Conservation (phyloP, 164 flowering plant genomes). For the Dillenia suffruticosa region DNA sequence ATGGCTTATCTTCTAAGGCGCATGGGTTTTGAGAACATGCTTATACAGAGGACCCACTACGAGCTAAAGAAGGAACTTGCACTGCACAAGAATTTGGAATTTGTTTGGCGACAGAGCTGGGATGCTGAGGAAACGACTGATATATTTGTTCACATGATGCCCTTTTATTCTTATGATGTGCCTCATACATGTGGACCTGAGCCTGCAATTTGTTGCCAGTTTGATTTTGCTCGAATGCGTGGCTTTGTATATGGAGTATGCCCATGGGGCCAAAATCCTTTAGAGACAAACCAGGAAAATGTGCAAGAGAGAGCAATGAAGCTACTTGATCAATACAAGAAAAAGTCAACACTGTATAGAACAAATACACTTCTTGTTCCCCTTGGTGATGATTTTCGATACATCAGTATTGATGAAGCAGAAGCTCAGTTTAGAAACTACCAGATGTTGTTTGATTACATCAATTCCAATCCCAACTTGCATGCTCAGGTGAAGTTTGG, state of each 20-base stretch:
- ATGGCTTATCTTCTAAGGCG: constrained; percentile 99
- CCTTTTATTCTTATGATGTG: constrained; percentile 94
- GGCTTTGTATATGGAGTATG: constrained; percentile 74
- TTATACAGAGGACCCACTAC: constrained; percentile 96
- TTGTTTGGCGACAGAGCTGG: constrained; percentile 97
- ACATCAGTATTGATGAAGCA: constrained; percentile 78
- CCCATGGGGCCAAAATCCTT: constrained; percentile 88
- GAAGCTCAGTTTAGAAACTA: constrained; percentile 96
- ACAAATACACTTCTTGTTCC: constrained; percentile 95
- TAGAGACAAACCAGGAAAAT: constrained; percentile 66
- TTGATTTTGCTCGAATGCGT: constrained; percentile 87
- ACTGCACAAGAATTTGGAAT: constrained; percentile 74
- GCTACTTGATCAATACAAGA: constrained; percentile 84
- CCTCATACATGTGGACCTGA: constrained; percentile 99
- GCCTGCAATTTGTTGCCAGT: constrained; percentile 97
- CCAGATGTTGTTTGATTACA: constrained; percentile 83
- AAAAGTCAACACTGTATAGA: constrained; percentile 84
- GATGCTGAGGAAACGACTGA: constrained; percentile 88
- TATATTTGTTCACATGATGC: constrained; percentile 99
- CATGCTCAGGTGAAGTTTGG: constrained; percentile 92
- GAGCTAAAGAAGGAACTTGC: constrained; percentile 97
- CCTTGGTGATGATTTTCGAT: constrained; percentile 98
- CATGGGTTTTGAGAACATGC: constrained; percentile 99
- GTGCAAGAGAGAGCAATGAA: constrained; percentile 74
- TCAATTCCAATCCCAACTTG: constrained; percentile 74